Conservation (phyloP, 2,329 filamentous ascomycete species). For the Chrysosphaeria jannelii region DNA sequence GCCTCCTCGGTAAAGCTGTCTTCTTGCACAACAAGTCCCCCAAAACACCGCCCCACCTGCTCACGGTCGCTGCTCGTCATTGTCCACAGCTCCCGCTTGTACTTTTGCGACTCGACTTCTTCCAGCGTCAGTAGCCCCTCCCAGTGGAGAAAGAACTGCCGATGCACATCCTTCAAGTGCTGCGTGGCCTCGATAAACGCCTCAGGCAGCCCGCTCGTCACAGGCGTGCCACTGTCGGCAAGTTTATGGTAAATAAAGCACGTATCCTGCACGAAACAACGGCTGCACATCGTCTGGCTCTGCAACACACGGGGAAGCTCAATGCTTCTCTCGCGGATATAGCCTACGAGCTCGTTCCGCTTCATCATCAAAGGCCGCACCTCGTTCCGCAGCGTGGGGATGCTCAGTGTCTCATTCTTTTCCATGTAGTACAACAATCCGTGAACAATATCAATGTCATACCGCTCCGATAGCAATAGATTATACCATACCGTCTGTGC, state of each 20-base stretch:
- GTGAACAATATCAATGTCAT: conserved; percentile 72
- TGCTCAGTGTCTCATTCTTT: conserved; percentile 55
- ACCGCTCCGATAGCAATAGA: conserved; percentile 69
- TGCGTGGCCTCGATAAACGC: conserved; percentile 58
- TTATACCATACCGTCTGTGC: conserved; percentile 92
- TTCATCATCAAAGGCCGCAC: conserved; percentile 92
- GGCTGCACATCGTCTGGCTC: conserved; percentile 50
- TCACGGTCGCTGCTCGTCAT: conserved; percentile 78
- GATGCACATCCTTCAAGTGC: conserved; percentile 45
- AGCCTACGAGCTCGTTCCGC: conserved; percentile 65
- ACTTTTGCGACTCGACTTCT: conserved; percentile 67
- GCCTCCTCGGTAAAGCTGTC: conserved; percentile 48
- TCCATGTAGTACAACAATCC: conserved; percentile 92
- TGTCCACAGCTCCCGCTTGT: conserved; percentile 78
- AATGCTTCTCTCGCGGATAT: conserved; percentile 48
- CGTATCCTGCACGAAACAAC: conserved; percentile 68
- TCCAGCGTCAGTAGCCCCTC: conserved; percentile 79
- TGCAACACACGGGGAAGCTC: conserved; percentile 67
- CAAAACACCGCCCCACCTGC: conserved; percentile 66
- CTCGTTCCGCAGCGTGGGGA: conserved; percentile 63
- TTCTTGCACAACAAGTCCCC: conserved; percentile 60
- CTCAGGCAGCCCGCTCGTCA: conserved; percentile 50
- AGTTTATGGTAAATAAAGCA: conserved; percentile 91
- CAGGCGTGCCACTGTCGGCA: conserved; percentile 52
- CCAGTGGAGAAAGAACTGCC: conserved; percentile 81